phyloP scores from a whole-genome alignment of 2,329 filamentous ascomycete species.

The Pseudogymnoascus pannorum region DNA sequence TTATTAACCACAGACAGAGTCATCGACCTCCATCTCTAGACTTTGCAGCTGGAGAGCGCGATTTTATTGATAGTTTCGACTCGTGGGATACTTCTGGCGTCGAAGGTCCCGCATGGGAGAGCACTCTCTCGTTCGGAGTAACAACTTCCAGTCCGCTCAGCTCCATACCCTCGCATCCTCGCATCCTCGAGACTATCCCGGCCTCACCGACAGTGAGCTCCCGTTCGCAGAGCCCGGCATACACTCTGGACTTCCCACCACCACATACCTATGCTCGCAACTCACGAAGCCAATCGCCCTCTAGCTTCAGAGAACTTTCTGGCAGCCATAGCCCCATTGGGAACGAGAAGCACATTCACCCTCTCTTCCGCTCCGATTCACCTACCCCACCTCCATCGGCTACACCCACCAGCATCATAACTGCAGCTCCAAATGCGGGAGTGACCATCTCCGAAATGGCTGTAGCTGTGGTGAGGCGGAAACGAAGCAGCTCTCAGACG shows the following conservation, averaged over 20 bases:
- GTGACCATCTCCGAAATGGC: slow-evolving; percentile 51
- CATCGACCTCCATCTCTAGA: slow-evolving; percentile 43
- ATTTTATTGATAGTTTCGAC: slow-evolving; percentile 53
- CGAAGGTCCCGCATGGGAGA: slow-evolving; percentile 47
- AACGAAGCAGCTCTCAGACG: slow-evolving; percentile 48
- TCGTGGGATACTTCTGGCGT: slow-evolving; percentile 68
- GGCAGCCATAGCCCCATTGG: slow-evolving; percentile 22
- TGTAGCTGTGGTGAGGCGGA: slow-evolving; percentile 46
- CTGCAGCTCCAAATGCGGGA: slow-evolving; percentile 62
- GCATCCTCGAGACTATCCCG: slow-evolving; percentile 64
- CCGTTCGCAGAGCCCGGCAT: slow-evolving; percentile 55
- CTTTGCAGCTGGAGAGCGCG: slow-evolving; percentile 28
- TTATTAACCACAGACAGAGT: slow-evolving; percentile 38
- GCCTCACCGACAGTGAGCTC: slow-evolving; percentile 55
- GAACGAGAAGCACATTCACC: slow-evolving; percentile 66
- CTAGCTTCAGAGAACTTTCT: slow-evolving; percentile 17
- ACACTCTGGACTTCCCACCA: slow-evolving; percentile 49
- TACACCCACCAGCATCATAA: slow-evolving; percentile 63
- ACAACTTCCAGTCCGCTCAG: slow-evolving; percentile 31
- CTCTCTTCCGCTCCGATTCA: slow-evolving; percentile 67
- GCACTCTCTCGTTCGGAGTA: slow-evolving; percentile 47
- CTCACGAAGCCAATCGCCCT: slow-evolving; percentile 25
- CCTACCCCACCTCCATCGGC: slow-evolving; percentile 57
- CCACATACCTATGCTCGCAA: slow-evolving; percentile 28
- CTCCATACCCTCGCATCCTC: slow-evolving; percentile 32